A percentile compares a stretch with the other conserved stretches of the same genome.
phyloP scores from a whole-genome alignment of 257 asterid species.

The Salvia rosmarinus region DNA sequence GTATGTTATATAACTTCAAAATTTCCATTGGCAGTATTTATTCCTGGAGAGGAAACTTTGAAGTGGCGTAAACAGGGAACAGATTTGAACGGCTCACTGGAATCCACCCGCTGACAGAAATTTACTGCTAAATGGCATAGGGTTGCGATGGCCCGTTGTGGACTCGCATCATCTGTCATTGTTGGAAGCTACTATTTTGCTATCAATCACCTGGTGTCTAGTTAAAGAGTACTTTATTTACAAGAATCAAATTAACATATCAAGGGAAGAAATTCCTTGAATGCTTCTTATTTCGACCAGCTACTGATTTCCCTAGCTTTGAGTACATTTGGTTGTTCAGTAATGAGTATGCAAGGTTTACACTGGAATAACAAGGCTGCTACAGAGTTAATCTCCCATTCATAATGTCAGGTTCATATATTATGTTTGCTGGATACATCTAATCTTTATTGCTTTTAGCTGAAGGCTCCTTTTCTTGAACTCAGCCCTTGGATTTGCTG shows the following conservation, averaged over 20 bases:
- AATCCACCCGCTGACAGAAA: constrained; percentile 87
- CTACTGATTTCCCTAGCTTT: neutral
- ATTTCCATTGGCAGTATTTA: constrained; percentile 61
- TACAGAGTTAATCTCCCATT: constrained; percentile 7
- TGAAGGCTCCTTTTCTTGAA: too few relatives aligned
- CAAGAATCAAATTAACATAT: constrained; percentile 13
- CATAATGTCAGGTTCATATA: too few relatives aligned
- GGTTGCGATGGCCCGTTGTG: constrained; percentile 88
- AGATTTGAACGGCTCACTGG: constrained; percentile 86
- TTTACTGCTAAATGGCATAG: constrained; percentile 65
- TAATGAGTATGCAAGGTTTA: constrained; percentile 26
- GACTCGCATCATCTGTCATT: constrained; percentile 68
- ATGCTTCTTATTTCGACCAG: neutral
- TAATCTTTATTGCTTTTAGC: too few relatives aligned
- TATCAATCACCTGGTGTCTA: constrained; percentile 48
- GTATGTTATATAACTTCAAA: constrained; percentile 4
- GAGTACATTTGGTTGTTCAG: constrained; percentile 30
- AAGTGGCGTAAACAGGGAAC: constrained; percentile 80
- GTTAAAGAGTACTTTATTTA: constrained; percentile 30
- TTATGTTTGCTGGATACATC: too few relatives aligned
- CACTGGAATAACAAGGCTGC: constrained; percentile 36
- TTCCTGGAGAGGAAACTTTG: constrained; percentile 83
- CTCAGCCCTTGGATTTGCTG: too few relatives aligned
- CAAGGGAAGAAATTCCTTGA: constrained; percentile 6
- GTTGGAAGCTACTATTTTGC: constrained; percentile 80